Evolutionary conservation across 208 protist genomes (phyloP).

Genomic region (Herpetomonas tarakana): DNA sequence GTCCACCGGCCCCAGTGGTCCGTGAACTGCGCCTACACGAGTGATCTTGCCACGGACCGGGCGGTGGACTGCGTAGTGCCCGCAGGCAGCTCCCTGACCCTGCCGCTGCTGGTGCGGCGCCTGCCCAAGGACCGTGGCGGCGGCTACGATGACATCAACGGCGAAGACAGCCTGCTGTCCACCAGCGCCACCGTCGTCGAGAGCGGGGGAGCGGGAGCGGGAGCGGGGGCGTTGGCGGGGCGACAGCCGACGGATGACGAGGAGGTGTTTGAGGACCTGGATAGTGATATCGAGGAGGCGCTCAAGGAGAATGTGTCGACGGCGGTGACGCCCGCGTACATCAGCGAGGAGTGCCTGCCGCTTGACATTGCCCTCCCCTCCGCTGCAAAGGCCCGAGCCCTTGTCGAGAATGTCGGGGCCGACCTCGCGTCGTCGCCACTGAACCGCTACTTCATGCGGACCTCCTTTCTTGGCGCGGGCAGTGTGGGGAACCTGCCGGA

Average conservation of each 20-base stretch:
- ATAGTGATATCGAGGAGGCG: background rate
- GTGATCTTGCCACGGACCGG: constrained; percentile 25
- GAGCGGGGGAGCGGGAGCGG: too few species aligned
- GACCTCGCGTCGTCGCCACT: constrained; percentile 20
- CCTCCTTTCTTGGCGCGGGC: constrained; percentile 51
- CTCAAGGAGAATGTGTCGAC: background rate
- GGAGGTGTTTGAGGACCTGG: background rate
- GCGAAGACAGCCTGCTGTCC: constrained; percentile 7
- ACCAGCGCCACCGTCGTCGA: background rate
- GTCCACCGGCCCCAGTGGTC: constrained; percentile 57
- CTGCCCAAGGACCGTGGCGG: constrained; percentile 4
- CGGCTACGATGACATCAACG: constrained; percentile 11
- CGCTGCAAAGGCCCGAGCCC: constrained; percentile 7
- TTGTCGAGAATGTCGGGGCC: constrained; percentile 28
- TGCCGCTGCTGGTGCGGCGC: constrained; percentile 48
- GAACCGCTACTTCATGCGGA: constrained; percentile 64
- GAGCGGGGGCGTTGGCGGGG: background rate
- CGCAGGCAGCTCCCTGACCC: constrained; percentile 41
- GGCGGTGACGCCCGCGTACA: constrained; percentile 5
- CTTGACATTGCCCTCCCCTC: constrained; percentile 29
- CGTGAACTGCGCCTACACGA: constrained; percentile 26
- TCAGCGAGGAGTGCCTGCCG: constrained; percentile 48
- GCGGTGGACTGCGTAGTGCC: constrained; percentile 40
- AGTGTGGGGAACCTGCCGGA: constrained; percentile 21
- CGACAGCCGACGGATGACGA: background rate